Evolutionary conservation across 805 yeast genomes (phyloP).

Genomic region (Wickerhamomyces subpelliculosus): DNA sequence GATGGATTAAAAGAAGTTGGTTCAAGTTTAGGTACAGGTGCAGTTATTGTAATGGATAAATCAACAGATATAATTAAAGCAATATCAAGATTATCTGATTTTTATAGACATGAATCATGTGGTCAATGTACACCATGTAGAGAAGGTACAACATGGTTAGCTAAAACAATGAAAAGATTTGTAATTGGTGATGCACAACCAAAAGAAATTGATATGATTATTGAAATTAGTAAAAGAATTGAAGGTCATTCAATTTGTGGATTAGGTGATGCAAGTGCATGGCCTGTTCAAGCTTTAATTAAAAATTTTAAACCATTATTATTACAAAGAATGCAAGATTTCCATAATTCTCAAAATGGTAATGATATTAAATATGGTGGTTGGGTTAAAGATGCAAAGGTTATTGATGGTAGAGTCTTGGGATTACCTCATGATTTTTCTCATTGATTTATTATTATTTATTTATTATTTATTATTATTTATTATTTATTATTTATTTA

Average conservation of each 20-base stretch:
- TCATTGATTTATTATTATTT: conserved; percentile 6
- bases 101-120: conserved; percentile 89
- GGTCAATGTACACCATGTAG: conserved; percentile 95
- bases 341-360: conserved; percentile 29
- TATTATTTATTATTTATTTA: no score
- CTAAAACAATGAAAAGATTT: conserved; percentile 79
- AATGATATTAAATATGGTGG: conserved; percentile 65
- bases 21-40: conserved; percentile 88
- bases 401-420: conserved; percentile 56
- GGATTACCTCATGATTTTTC: conserved; percentile 40
- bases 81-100: conserved; percentile 76
- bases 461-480: neutral
- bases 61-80: conserved; percentile 80
- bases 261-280: conserved; percentile 87
- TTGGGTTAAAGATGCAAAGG: conserved; percentile 58
- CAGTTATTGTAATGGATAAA: conserved; percentile 87
- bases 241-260: conserved; percentile 94
- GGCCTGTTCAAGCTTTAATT: conserved; percentile 89
- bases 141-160: conserved; percentile 86
- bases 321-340: conserved; percentile 67
- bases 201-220: conserved; percentile 77
- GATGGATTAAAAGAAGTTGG: conserved; percentile 83
- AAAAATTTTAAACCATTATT: conserved; percentile 79
- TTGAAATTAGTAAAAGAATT: conserved; percentile 77
- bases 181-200: conserved; percentile 71